Evolutionary conservation across 345 rosid species (phyloP), one percentile per base, ranked within the genome.

Genomic region (Arabidopsis suecica): DNA sequence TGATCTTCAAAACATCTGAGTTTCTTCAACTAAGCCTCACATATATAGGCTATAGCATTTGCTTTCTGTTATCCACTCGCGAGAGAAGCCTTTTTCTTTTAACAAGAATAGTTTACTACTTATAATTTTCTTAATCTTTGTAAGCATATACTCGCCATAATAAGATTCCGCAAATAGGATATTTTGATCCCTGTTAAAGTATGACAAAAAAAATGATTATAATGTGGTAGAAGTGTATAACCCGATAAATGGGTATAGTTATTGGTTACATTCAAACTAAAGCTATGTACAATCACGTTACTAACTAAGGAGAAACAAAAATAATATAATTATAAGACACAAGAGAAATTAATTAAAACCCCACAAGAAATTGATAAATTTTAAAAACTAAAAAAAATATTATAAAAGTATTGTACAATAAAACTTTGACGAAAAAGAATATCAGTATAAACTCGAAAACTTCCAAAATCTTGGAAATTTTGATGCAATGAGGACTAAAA

Each of bases 381-480:
- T 28, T 28, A 28, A 3, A 3, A 42, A 42, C 5, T 14, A 12
- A 28, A 47, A 3, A 44, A 5, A 12, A 44, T 44, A 6, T 45
- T 14, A n/a, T 48, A 18, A 36, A 5, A 36, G 53, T 48, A 18
- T 48, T 6, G 9, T 9, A 34, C 36, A 0, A 58, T n/a, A 57
- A 57, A n/a, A 13, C 13, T 28, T 6, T 6, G 20, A 9, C 32
- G 20, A 65, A 65, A 20, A 34, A 50, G 8, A 9, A 5, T 14
- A 28, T 0, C 5, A 8, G 14, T 44, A 45, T 7, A 51, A 40
- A 41, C 30, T 32, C 20, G 54, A 44, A 70, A 70, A 44, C 65
- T 47, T 70, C 40, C 28, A 74, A 55, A 70, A 59, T 47, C 20
- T 36, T 36, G 50, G 18, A 71, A 48, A 38, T 37, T 37, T 66